Conservation (phyloP, 164 flowering plant genomes). For the Annona cherimola region DNA sequence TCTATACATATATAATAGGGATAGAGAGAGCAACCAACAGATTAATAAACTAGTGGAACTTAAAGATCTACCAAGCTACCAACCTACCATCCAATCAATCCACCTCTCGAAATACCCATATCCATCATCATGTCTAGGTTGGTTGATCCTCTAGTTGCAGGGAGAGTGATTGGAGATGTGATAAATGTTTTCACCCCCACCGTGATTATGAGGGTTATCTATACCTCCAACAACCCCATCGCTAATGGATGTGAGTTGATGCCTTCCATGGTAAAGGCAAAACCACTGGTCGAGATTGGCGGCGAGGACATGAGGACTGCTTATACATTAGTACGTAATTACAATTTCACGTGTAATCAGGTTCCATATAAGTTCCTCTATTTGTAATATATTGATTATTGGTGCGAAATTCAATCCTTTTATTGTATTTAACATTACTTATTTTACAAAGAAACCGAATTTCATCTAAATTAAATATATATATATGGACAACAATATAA, state of each 20-base stretch:
- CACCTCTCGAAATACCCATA: background rate
- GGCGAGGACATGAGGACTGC: conserved; percentile 75
- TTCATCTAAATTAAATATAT: too few relatives aligned
- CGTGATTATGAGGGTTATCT: conserved; percentile 46
- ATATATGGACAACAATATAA: too few relatives aligned
- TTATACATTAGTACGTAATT: conserved; percentile 61
- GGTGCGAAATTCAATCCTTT: too few relatives aligned
- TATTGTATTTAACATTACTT: too few relatives aligned
- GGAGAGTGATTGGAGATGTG: conserved; percentile 85
- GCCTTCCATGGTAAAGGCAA: conserved; percentile 50
- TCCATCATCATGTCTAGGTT: conserved; percentile 29
- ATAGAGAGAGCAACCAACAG: too few relatives aligned
- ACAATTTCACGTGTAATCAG: background rate
- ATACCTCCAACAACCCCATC: conserved; percentile 42
- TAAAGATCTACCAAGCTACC: too few relatives aligned
- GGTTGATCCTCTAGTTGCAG: conserved; percentile 53
- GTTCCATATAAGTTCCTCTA: background rate
- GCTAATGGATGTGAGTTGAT: conserved; percentile 66
- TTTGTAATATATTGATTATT: too few relatives aligned
- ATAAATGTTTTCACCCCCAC: conserved; percentile 55
- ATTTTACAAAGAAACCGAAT: too few relatives aligned
- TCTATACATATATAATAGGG: too few relatives aligned
- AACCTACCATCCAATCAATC: too few relatives aligned
- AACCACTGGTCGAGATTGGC: conserved; percentile 61
- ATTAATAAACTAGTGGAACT: too few relatives aligned